Conservation (phyloP, 495 filamentous ascomycete genomes). For the Rhypophila decipiens region DNA sequence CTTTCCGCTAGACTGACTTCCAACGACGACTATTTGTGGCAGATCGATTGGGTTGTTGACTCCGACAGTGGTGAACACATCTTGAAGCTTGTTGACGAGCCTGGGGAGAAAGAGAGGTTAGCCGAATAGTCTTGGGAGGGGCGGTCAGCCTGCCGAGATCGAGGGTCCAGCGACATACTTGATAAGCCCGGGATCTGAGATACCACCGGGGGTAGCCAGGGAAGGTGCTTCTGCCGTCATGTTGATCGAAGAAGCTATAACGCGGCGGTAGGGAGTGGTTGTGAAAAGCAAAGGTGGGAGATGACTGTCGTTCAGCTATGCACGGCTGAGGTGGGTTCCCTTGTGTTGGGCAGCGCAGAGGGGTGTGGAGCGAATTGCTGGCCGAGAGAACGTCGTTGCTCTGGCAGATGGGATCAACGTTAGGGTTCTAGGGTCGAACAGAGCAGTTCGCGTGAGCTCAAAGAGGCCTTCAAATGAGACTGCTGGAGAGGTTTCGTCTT, state of each 20-base stretch:
- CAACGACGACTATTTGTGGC: constrained; percentile 97
- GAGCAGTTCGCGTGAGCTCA: too few species aligned
- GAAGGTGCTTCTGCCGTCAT: constrained; percentile 24
- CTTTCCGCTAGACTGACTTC: constrained; percentile 98
- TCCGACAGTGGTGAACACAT: constrained; percentile 98
- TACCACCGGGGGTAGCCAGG: constrained; percentile 42
- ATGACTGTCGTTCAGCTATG: background rate
- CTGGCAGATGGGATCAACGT: too few species aligned
- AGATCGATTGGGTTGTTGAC: constrained; percentile 99
- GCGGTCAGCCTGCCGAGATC: too few species aligned
- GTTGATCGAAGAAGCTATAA: constrained; percentile 8
- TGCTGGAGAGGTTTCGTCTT: too few species aligned
- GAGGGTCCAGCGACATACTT: constrained; percentile 32
- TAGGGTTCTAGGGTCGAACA: too few species aligned
- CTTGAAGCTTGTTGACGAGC: constrained; percentile 97
- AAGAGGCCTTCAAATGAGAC: too few species aligned
- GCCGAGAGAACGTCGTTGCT: too few species aligned
- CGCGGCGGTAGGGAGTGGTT: constrained; percentile 3
- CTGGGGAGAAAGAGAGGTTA: constrained; percentile 45
- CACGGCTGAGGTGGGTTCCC: background rate
- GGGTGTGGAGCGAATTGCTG: background rate
- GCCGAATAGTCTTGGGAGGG: constrained; percentile 19
- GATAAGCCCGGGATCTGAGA: constrained; percentile 55
- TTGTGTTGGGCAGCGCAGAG: background rate
- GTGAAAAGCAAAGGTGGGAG: background rate